Base-by-base conservation (phyloP, 805 yeast species). In the Saturnispora serradocipensis region DNA sequence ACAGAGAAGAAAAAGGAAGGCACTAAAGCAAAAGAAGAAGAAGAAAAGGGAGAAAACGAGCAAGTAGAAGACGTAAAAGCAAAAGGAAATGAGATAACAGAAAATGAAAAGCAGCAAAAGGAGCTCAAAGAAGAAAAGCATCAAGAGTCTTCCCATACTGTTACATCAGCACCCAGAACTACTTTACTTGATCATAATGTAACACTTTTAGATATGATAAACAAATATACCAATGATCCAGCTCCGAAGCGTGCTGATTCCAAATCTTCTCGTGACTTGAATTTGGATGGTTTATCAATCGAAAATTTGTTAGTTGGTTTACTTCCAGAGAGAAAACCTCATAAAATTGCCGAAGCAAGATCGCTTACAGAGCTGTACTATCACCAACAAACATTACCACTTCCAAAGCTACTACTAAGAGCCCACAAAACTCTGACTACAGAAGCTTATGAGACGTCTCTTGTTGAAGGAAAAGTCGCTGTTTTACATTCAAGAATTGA, bases 401-500 rank as follows among this genome's bases (percentile, higher is more conserved):
- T 90, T 45, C 82, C 86, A 6, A 88, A 86, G 58, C 71, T 91
- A 20, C 70, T 93, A 30, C 88, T 95, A 0, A 77, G 89, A 32
- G 81, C 96, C 4, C 96, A 90, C 61, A 93, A 93, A 62, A 83
- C 86, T 0, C 72, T 91, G 38, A 80, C 89, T 32, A 86, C 98
- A 0, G 91, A 88, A 48, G 80, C 86, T 52, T 93, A 80, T 67
- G 95, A 88, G 61, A 78, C 85, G 59, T 87, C 96, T 0, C 70
- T 90, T 34, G 77, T 88, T 13, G 99, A 93, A 63, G 96, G 97
- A 3, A 86, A 90, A 63, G 82, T 91, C 3, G 87, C 95, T 0
- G 97, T 89, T 10, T 81, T 88, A 18, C 86, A 88, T 59, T 85
- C 95, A 2, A 74, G 98, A 54, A 90, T 93, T 45, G 98, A 91